Base-by-base conservation (phyloP, 2,329 filamentous ascomycete genomes). In the Aspergillus pseudoglaucus region DNA sequence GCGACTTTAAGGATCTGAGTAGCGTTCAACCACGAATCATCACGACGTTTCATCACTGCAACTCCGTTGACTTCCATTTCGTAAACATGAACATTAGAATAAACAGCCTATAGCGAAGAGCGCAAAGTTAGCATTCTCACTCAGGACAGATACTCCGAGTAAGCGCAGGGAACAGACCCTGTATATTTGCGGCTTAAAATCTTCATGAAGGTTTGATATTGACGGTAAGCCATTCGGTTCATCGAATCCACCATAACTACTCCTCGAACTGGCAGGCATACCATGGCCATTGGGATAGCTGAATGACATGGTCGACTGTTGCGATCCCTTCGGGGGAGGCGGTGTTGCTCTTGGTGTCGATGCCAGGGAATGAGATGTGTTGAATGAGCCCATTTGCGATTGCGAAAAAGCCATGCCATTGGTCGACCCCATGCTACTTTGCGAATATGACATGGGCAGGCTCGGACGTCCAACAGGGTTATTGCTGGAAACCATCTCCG, bases 1-100 rank as follows among this genome's bases (percentile, higher is more conserved):
- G 93, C 93, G 32, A 97, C 90, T 65, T 98, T 98, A 55, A 98
- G 81, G 56, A 98, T 97, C 69, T 98, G 93, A 0, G 93, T 98
- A 45, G 93, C 93, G 72, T 98, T 98, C 56, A 98, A 78, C 88
- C 91, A 97, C 56, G 89, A 91, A 69, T 98, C 93, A 57, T 87
- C 86, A 55, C 93, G 85, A 49, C 93, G 85, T 66, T 93, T 88
- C 93, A 98, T 98, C 44, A 97, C 90, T 20, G 90, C 89, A 55
- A 98, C 78, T 41, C 82, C 82, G 66, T 95, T 94, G 52, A 97
- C 87, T 67, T 96, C 90, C 90, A 97, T 96, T 71, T 98, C 93
- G 74, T 97, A 98, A 14, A 98, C 93, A 52, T 91, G 85, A 41
- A 97, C 89, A 57, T 90, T 90, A 6, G 91, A 97, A 68, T 97